Evolutionary conservation across 2,329 filamentous ascomycete species (phyloP).

Genomic region (Pseudocercospora ulei): DNA sequence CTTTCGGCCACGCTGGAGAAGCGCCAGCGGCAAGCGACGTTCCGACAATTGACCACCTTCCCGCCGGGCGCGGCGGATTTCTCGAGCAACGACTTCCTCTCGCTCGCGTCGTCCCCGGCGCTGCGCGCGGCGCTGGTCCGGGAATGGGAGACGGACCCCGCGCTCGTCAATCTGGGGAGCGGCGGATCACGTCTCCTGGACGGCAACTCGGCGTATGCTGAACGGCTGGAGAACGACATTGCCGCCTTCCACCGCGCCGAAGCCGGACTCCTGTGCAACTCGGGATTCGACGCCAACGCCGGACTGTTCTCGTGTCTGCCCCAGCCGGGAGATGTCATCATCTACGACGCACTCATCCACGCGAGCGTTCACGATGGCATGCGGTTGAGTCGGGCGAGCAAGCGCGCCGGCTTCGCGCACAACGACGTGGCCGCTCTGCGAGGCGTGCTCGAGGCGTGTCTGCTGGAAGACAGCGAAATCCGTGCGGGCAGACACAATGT

Average conservation of each 20-base stretch:
- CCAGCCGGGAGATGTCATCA: slow-evolving; percentile 44
- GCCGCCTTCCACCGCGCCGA: slow-evolving; percentile 52
- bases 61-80: slow-evolving; percentile 45
- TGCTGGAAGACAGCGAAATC: slow-evolving; percentile 31
- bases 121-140: slow-evolving; percentile 44
- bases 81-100: slow-evolving; percentile 58
- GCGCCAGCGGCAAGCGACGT: slow-evolving; percentile 39
- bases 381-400: slow-evolving; percentile 50
- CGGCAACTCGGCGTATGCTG: slow-evolving; percentile 53
- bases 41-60: slow-evolving; percentile 42
- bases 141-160: slow-evolving; percentile 36
- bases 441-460: slow-evolving; percentile 28
- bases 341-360: slow-evolving; percentile 68
- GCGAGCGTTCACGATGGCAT: slow-evolving; percentile 73
- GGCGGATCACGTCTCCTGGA: slow-evolving; percentile 55
- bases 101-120: slow-evolving; percentile 43
- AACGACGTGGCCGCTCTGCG: slow-evolving; percentile 41
- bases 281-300: slow-evolving; percentile 44
- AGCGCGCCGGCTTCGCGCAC: slow-evolving; percentile 48
- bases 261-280: slow-evolving; percentile 51
- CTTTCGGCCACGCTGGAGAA: slow-evolving; percentile 32
- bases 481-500: slow-evolving; percentile 43
- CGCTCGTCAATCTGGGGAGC: slow-evolving; percentile 40
- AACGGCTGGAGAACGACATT: slow-evolving; percentile 50
- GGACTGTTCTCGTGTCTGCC: slow-evolving; percentile 43